phyloP scores from a whole-genome alignment of 2,329 filamentous ascomycete genomes.

The Cordyceps tenuipes region DNA sequence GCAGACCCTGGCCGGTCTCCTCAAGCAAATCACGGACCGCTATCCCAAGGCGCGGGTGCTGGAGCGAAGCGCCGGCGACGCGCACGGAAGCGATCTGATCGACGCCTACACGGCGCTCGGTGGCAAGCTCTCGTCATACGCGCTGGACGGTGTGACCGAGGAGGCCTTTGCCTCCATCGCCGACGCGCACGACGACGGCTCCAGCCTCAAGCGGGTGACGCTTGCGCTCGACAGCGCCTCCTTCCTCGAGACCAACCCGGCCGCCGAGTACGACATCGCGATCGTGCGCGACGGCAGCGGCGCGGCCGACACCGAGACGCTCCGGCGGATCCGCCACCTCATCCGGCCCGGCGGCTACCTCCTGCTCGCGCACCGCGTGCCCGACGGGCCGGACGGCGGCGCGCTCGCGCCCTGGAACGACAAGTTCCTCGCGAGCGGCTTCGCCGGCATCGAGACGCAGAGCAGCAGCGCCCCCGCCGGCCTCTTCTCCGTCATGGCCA shows the following conservation, averaged over 20 bases:
- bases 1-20: neutral
- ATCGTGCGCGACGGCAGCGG: neutral
- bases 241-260: neutral
- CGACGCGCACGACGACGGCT: neutral
- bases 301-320: neutral
- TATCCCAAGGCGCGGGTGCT: slow-evolving; percentile 1
- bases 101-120: neutral
- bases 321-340: neutral
- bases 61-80: neutral
- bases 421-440: neutral
- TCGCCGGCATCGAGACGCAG: neutral
- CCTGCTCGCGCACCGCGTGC: neutral
- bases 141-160: neutral
- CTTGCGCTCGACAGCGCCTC: neutral
- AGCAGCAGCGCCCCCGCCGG: neutral
- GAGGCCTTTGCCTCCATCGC: neutral
- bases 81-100: neutral
- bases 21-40: slow-evolving; percentile 9
- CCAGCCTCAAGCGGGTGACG: neutral
- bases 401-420: neutral
- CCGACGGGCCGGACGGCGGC: no score
- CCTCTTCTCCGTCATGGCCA: neutral
- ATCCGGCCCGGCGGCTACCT: neutral
- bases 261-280: neutral
- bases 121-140: neutral